Percentiles rank a stretch among this genome's conserved stretches.
Conservation (phyloP, 345 rosid species). For the Odontarrhena argentea region DNA sequence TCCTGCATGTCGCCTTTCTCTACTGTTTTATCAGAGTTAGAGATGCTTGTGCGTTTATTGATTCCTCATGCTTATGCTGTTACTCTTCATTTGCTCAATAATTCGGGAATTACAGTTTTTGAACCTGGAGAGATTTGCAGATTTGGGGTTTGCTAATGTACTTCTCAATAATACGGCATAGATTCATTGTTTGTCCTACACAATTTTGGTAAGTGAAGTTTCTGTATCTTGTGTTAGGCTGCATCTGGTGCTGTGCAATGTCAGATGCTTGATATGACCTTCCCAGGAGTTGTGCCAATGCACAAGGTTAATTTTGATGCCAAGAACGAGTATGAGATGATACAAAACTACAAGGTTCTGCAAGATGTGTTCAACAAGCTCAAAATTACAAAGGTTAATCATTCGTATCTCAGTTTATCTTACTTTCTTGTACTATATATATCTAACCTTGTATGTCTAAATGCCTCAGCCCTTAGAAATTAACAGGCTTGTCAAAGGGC, state of each 20-base stretch:
- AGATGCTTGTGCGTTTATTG: neutral
- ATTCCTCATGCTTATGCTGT: neutral
- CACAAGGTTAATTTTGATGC: constrained; percentile 99
- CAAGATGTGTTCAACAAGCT: constrained; percentile 93
- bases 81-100: constrained; percentile 16
- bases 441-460: constrained; percentile 8
- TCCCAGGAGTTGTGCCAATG: constrained; percentile 95
- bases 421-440: neutral
- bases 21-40: neutral
- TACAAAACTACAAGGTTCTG: constrained; percentile 94
- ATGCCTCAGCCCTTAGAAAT: constrained; percentile 83
- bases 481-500: constrained; percentile 83
- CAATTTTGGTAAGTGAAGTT: neutral
- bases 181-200: neutral
- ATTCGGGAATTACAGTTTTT: neutral
- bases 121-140: neutral
- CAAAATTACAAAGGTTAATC: constrained; percentile 78
- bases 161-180: no score
- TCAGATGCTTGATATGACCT: constrained; percentile 92
- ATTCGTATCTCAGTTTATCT: neutral
- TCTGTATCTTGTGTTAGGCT: constrained; percentile 45
- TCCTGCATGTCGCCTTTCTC: constrained; percentile 19
- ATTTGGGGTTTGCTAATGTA: neutral
- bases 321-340: constrained; percentile 87
- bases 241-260: constrained; percentile 99